Conservation (phyloP, 208 protist genomes). For the Leishmania aethiopica region DNA sequence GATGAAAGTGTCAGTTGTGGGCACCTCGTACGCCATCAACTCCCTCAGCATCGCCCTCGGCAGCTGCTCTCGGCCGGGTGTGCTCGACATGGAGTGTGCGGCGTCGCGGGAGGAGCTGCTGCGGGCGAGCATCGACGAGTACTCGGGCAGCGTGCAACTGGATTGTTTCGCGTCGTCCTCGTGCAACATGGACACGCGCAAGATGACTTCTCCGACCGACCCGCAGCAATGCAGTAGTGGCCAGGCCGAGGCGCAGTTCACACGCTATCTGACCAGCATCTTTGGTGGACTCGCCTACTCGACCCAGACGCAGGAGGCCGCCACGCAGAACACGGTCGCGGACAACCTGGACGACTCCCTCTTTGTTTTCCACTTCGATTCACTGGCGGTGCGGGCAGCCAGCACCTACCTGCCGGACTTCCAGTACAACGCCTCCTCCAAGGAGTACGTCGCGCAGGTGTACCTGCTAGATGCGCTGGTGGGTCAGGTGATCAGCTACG, state of each 20-base stretch:
- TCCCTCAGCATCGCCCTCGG: slow-evolving; percentile 40
- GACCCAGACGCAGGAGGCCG: slow-evolving; percentile 26
- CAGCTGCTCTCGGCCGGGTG: slow-evolving; percentile 50
- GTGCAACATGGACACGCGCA: slow-evolving; percentile 58
- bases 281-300: slow-evolving; percentile 56
- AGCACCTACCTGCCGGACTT: slow-evolving; percentile 52
- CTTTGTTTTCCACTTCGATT: slow-evolving; percentile 76
- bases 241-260: slow-evolving; percentile 48
- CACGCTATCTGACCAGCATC: slow-evolving; percentile 39
- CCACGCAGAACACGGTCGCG: slow-evolving; percentile 38
- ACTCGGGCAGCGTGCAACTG: slow-evolving; percentile 35
- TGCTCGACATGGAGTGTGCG: slow-evolving; percentile 80
- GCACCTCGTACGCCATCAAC: slow-evolving; percentile 60
- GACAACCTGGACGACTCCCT: slow-evolving; percentile 55
- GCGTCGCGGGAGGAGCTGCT: slow-evolving; percentile 20
- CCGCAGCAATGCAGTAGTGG: slow-evolving; percentile 34
- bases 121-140: slow-evolving; percentile 18
- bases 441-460: slow-evolving; percentile 59
- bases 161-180: slow-evolving; percentile 54
- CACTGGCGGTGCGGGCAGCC: slow-evolving; percentile 53
- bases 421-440: slow-evolving; percentile 48
- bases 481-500: slow-evolving; percentile 64
- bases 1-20: slow-evolving; percentile 44
- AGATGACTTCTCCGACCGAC: slow-evolving; percentile 35
- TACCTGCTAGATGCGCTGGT: slow-evolving; percentile 75